Evolutionary conservation across 1,139 yeast genomes (phyloP).

Genomic region (Diutina siamensis): DNA sequence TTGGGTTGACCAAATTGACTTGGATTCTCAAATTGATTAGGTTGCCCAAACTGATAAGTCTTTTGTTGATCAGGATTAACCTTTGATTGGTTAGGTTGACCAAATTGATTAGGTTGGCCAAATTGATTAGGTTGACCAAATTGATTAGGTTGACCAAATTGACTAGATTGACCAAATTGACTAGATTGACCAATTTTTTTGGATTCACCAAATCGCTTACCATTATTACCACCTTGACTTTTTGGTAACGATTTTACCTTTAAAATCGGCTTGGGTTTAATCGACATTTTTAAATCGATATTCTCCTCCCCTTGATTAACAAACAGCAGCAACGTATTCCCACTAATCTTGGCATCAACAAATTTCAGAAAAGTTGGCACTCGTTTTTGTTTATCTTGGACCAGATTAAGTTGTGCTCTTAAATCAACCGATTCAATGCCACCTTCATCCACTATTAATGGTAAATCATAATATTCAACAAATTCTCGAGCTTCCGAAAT

Average conservation of each 20-base stretch:
- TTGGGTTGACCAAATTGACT: not conserved
- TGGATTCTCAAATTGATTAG: too few species aligned
- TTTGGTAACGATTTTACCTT: too few species aligned
- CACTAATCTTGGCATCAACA: slow-evolving; percentile 37
- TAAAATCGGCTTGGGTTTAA: too few species aligned
- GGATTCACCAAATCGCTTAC: too few species aligned
- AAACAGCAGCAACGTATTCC: slow-evolving; percentile 18
- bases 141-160: not conserved
- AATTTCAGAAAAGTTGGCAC: slow-evolving; percentile 46
- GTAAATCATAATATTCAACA: slow-evolving; percentile 51
- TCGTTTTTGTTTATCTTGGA: slow-evolving; percentile 35
- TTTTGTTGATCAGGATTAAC: not conserved
- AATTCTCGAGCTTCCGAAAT: slow-evolving; percentile 41
- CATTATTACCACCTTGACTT: too few species aligned
- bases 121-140: not conserved
- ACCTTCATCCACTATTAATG: slow-evolving; percentile 17
- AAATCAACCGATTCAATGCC: slow-evolving; percentile 17
- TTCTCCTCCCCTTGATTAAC: too few species aligned
- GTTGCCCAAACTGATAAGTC: too few species aligned
- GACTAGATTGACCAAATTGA: not conserved
- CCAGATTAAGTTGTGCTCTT: slow-evolving; percentile 23
- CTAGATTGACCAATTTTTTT: not conserved
- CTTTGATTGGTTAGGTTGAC: not conserved
- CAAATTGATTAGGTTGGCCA: not conserved
- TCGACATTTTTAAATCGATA: too few species aligned